Base-by-base conservation (phyloP, 768 basidiomycete genomes). In the Amyloporia xantha region DNA sequence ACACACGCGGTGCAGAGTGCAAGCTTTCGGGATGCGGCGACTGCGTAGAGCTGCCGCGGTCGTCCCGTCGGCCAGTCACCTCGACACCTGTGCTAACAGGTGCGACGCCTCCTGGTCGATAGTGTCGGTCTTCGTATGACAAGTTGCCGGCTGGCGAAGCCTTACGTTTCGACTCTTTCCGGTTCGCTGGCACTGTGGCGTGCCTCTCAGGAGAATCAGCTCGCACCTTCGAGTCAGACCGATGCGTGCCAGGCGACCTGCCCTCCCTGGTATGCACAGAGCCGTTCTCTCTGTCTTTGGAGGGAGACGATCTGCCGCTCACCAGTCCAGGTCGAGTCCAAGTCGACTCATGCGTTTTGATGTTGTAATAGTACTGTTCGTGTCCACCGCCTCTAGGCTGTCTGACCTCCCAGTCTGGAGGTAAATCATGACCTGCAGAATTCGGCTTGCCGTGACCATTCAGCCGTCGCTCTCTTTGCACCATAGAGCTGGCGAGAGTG, bases 71-170 rank as follows among this genome's bases (percentile, higher is more conserved):
- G 33, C 57, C 59, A 44, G 20, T 26, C 41, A 26, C 5, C 15
- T 43, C 53, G 23, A 20, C 28, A 17, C 41, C 47, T 12, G 11
- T n/a, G 56, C n/a, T n/a, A n/a, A n/a, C n/a, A n/a, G n/a, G n/a
- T n/a, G n/a, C 53, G 21, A 41, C 44, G 21, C 59, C 70, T 19
- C 61, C 70, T 27, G 82, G 81, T 41, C 81, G 77, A 62, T 86
- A 85, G 61, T 84, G 80, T 24, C 84, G 76, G 61, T 84, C 84
- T 49, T 75, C 68, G 48, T 75, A 79, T 15, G 78, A 73, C 48
- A 83, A 70, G 19, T 49, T 56, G 17, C 41, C 50, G 1, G 49
- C 27, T 15, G 54, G 48, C 13, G 55, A 54, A 56, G 52, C 33
- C 51, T 54, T 19, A 45, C 47, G 39, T 13, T 49, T 49, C 25